Base-by-base conservation (phyloP, 225 moss, liverwort and hornwort species). In the Marchantia paleacea region DNA sequence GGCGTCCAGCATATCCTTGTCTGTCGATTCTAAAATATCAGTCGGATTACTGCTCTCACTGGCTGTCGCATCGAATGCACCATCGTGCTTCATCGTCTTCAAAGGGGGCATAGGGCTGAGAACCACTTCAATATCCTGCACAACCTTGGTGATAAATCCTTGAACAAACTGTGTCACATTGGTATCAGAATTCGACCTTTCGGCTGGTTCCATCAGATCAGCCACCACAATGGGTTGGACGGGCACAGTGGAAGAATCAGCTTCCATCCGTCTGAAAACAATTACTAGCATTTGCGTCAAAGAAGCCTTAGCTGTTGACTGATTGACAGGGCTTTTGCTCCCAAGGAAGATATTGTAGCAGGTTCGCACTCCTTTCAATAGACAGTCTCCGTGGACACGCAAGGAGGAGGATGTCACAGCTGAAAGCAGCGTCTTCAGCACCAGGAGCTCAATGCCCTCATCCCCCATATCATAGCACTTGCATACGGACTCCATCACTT, bases 251-350 rank as follows among this genome's bases (percentile, higher is more conserved):
- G 99, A 95, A 49, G 99, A 99, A 88, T 99, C 99, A 67, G 99
- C 99, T 91, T 99, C 99, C 99, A 99, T 99, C 54, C 99, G 90
- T 85, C 94, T 94, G 83, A 99, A 99, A 30, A 99, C 99, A 75
- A 99, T 99, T 51, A 99, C 99, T 79, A 99, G 85, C 99, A 99
- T 99, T 87, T 99, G 99, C 25, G 99, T 99, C 55, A 99, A 90
- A 28, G 99, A 99, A 79, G 99, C 99, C 82, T 99, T 99, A 28
- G 99, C 99, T 79, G 99, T 99, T 12, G 99, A 95, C 83, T 99
- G 99, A 89, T 99, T 99, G 64, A 99, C 95, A 9, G 94, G 82
- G 81, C 91, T 94, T 78, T 99, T 99, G 84, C 99, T 99, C 26
- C 99, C 99, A 62, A 99, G 84, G 61, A 92, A 94, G 63, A 99